Evolutionary conservation across 805 yeast genomes (phyloP).

Genomic region (Sungouiozyma intestinalis): DNA sequence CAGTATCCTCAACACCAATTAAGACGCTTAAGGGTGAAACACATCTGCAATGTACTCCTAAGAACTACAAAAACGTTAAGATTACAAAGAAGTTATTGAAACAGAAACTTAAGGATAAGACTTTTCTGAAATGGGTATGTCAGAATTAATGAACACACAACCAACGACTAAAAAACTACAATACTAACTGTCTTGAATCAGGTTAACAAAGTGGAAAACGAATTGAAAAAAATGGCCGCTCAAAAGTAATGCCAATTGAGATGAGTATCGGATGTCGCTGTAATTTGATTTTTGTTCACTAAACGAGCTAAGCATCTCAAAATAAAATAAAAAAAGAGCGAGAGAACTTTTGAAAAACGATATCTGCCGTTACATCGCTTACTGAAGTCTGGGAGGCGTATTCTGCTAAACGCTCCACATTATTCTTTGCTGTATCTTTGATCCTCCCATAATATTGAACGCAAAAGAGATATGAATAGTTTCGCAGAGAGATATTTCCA

Average conservation of each 20-base stretch:
- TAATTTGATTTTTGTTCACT: too few species aligned
- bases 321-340: background rate
- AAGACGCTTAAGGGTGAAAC: too few species aligned
- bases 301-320: background rate
- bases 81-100: conserved; percentile 14
- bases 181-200: background rate
- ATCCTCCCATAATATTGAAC: background rate
- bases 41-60: too few species aligned
- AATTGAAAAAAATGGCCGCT: conserved; percentile 4
- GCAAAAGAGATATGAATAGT: background rate
- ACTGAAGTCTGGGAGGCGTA: too few species aligned
- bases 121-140: conserved; percentile 24
- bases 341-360: background rate
- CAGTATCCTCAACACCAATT: too few species aligned
- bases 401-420: too few species aligned
- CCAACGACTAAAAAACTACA: too few species aligned
- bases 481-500: conserved; percentile 10
- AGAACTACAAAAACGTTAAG: conserved; percentile 1
- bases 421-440: background rate
- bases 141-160: too few species aligned
- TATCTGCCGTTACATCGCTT: background rate
- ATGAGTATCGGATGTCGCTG: too few species aligned
- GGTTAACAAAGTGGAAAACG: conserved; percentile 9
- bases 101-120: conserved; percentile 16
- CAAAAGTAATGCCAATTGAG: background rate